phyloP scores from a whole-genome alignment of 2,329 filamentous ascomycete genomes.

The Trichoderma gracile region DNA sequence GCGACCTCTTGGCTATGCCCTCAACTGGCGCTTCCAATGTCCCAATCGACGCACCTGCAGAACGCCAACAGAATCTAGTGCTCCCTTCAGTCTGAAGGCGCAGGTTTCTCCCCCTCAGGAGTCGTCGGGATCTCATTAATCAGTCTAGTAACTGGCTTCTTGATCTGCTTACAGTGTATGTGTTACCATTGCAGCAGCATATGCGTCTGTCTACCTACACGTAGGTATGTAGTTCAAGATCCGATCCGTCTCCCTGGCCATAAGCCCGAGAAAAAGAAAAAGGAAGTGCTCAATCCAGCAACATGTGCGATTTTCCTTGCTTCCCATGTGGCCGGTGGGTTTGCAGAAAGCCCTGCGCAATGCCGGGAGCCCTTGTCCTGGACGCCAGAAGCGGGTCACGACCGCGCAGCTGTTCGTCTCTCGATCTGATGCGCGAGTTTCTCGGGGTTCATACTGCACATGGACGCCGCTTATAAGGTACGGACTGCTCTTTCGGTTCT shows the following conservation, averaged over 20 bases:
- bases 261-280: neutral
- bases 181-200: too few relatives aligned
- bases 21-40: neutral
- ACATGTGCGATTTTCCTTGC: conserved; percentile 5
- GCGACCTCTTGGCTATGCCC: neutral
- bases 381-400: neutral
- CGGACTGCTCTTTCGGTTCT: neutral
- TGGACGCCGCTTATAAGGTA: neutral
- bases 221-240: too few relatives aligned
- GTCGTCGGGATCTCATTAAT: too few relatives aligned
- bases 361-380: conserved; percentile 17
- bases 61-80: neutral
- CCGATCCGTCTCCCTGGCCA: neutral
- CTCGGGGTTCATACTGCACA: conserved; percentile 3
- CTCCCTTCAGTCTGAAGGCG: neutral
- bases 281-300: neutral
- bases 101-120: too few relatives aligned
- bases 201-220: too few relatives aligned
- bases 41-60: conserved; percentile 5
- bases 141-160: too few relatives aligned
- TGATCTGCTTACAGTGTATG: neutral
- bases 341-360: conserved; percentile 7
- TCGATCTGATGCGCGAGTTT: neutral
- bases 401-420: neutral
- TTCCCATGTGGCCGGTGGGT: conserved; percentile 7